Evolutionary conservation across 1,284 basidiomycete species (phyloP), one percentile per base, ranked within the genome.

Genomic region (Tilletia horrida): DNA sequence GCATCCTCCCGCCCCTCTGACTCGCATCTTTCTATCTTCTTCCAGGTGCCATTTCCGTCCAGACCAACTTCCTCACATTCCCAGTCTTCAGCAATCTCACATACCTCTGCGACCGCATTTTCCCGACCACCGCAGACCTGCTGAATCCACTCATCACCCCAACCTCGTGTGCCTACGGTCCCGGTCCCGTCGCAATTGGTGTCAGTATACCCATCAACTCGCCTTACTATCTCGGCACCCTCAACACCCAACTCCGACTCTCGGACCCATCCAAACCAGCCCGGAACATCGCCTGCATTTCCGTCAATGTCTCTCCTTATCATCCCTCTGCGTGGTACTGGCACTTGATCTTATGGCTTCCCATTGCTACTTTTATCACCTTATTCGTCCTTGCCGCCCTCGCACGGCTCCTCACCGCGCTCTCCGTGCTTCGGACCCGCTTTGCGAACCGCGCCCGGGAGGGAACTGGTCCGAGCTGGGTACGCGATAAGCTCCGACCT

Each of bases 351-450:
- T 88, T 95, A 68, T 97, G 91, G 90, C 83, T 86, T 25, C 91
- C 90, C 11, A 87, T 93, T 25, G 87, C 85, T 0, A 84, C 96
- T 29, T 87, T 90, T 8, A 87, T 90, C 55, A 88, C 86, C 3
- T 97, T 92, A 81, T 93, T 91, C 88, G 72, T 90, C 14, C 84
- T 92, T 7, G 88, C 90, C 21, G 90, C 90, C 61, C 82, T 89
- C 16, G 93, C 91, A 1, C 87, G 94, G 44, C 85, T 74, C 50
- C 65, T 73, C 18, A 74, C 72, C 25, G 74, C 76, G 1, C 55
- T 73, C 66, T 72, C 70, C 7, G 68, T 70, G 1, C 67, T 74
- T 13, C 66, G 67, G 2, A 64, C 66, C 9, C 66, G 73, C 2
- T 79, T 78, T 71, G 70, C 70, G 43, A 71, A 77, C 65, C 73